phyloP scores from a whole-genome alignment of 129 eudicot species.

The Smallanthus sonchifolius region DNA sequence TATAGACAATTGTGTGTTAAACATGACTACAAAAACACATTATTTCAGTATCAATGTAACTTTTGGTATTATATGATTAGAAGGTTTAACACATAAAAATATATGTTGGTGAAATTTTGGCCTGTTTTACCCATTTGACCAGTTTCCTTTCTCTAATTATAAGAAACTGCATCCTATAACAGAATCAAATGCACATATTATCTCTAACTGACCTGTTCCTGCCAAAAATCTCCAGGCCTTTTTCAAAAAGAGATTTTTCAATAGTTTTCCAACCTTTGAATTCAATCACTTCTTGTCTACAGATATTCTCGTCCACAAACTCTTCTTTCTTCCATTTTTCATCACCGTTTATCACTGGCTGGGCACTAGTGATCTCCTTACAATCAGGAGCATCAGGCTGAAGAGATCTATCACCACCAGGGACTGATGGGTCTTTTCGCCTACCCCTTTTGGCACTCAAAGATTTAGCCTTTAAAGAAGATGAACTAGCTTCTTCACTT shows the following conservation, averaged over 20 bases:
- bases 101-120: background rate
- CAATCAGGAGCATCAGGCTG: conserved; percentile 41
- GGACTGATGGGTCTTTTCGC: conserved; percentile 37
- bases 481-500: conserved; percentile 59
- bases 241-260: conserved; percentile 82
- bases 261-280: conserved; percentile 65
- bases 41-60: background rate
- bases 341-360: conserved; percentile 26
- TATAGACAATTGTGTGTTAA: background rate
- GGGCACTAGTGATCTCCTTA: conserved; percentile 37
- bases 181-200: background rate
- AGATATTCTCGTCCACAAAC: conserved; percentile 54
- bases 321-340: conserved; percentile 62
- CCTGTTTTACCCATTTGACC: background rate
- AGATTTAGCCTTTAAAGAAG: conserved; percentile 52
- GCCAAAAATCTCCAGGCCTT: conserved; percentile 88
- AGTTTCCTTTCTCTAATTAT: background rate
- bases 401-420: conserved; percentile 38
- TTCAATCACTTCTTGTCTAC: conserved; percentile 44
- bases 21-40: background rate
- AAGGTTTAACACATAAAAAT: background rate
- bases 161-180: background rate
- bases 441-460: conserved; percentile 46
- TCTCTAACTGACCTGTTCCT: conserved; percentile 57
- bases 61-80: background rate